Evolutionary conservation across 768 basidiomycete species (phyloP), one percentile per base, ranked within the genome.

Genomic region (Russula vinacea): DNA sequence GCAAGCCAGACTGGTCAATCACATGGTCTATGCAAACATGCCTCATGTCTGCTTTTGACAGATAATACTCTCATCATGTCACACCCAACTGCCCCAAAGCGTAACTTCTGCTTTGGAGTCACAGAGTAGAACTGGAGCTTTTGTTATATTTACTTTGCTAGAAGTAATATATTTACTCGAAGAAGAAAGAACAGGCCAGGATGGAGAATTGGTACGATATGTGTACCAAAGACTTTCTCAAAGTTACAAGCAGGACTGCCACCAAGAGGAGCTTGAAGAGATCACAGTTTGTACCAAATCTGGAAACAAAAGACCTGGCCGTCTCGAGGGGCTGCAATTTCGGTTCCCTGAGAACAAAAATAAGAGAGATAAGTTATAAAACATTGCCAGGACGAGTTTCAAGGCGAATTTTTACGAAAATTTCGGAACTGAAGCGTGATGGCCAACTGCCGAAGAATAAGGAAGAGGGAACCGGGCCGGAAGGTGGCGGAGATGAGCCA

Each of bases 381-480:
- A 8, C 9, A 37, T 19, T 19, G 42, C 42, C 42, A 44, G n/a
- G 44, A 39, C 39, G 5, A 35, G 44, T 44, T 44, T 44, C 44
- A 44, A 10, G 8, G 19, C 39, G 19, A 44, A n/a, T 44, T 44
- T 19, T 44, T n/a, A 8, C 7, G 42, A 44, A 44, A 44, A 44
- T 44, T 44, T 40, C 40, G 16, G 40, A 17, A 17, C 5, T 39
- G 29, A 29, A 29, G 29, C 29, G 29, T 29, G 29, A 29, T 29
- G 29, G 29, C 5, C 29, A 39, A 39, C 37, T 13, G 1, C 37
- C 37, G 37, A 40, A 40, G 4, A 6, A 7, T 37, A 37, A 37
- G 35, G 39, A 39, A 39, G 39, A 39, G 39, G 9, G 35, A n/a
- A n/a, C 54, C 49, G 64, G 59, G 35, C 54, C 49, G 59, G 47